Evolutionary conservation across 2,329 filamentous ascomycete genomes (phyloP).

Genomic region (Aspergillus ustus): DNA sequence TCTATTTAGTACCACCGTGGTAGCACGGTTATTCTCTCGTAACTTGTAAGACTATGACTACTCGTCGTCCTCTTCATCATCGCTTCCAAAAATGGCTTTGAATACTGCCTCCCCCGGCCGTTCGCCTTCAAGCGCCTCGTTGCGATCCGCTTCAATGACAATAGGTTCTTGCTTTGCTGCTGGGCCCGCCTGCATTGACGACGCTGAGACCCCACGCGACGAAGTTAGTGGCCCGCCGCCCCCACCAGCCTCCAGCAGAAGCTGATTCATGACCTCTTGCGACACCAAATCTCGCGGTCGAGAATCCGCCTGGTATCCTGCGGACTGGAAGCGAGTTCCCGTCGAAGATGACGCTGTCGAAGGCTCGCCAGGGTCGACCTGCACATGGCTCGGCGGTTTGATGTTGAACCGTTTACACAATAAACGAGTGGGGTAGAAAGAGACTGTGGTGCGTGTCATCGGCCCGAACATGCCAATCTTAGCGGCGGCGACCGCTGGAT

Average conservation of each 20-base stretch:
- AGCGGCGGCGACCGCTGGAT: slow-evolving; percentile 85
- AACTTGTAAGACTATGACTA: slow-evolving; percentile 7
- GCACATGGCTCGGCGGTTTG: slow-evolving; percentile 72
- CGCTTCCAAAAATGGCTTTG: slow-evolving; percentile 90
- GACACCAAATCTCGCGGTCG: slow-evolving; percentile 55
- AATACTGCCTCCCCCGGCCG: slow-evolving; percentile 81
- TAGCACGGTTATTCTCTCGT: not conserved
- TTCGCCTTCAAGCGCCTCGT: slow-evolving; percentile 76
- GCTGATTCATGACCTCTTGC: slow-evolving; percentile 59
- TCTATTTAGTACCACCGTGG: not conserved
- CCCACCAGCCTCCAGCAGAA: slow-evolving; percentile 54
- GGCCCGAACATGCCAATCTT: slow-evolving; percentile 90
- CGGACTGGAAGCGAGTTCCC: slow-evolving; percentile 37
- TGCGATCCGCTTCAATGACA: slow-evolving; percentile 71
- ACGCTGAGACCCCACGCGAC: slow-evolving; percentile 14
- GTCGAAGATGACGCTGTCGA: slow-evolving; percentile 25
- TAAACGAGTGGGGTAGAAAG: slow-evolving; percentile 80
- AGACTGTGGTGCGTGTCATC: slow-evolving; percentile 73
- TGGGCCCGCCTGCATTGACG: slow-evolving; percentile 19
- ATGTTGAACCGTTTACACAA: slow-evolving; percentile 96
- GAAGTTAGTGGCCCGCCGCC: slow-evolving; percentile 19
- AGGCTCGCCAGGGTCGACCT: slow-evolving; percentile 54
- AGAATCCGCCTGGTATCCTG: slow-evolving; percentile 37
- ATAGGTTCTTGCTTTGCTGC: slow-evolving; percentile 27
- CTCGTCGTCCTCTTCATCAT: slow-evolving; percentile 67